Percentiles rank a stretch among this genome's conserved stretches.
Conservation (phyloP, 2,329 filamentous ascomycete species). For the Verticillium isaacii region DNA sequence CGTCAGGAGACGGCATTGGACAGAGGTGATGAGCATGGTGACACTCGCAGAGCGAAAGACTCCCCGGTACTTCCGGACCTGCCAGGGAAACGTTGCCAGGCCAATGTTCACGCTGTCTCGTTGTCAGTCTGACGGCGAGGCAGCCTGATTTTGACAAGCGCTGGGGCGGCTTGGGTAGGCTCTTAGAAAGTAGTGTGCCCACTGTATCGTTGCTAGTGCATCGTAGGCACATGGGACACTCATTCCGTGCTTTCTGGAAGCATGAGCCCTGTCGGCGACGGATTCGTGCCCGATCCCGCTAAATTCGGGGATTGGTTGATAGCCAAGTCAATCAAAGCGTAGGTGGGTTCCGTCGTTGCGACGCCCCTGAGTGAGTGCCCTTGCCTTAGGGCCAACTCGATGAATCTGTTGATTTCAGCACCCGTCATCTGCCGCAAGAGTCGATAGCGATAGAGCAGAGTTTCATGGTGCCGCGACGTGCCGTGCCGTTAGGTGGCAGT, state of each 20-base stretch:
- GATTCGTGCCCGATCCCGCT: slow-evolving; percentile 6
- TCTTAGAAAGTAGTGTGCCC: not conserved
- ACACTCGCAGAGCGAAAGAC: not conserved
- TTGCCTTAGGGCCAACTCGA: not conserved
- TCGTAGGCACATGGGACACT: slow-evolving; percentile 1
- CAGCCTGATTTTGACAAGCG: not conserved
- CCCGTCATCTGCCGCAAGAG: too few species aligned
- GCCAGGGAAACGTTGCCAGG: not conserved
- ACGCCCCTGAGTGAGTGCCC: not conserved
- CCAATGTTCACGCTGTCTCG: not conserved
- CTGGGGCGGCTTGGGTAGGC: not conserved
- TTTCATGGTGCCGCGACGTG: not conserved
- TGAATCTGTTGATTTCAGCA: not conserved
- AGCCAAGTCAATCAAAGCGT: not conserved
- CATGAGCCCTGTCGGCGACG: slow-evolving; percentile 3
- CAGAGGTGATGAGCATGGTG: not conserved
- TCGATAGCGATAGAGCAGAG: not conserved
- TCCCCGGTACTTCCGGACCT: not conserved
- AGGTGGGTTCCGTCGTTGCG: not conserved
- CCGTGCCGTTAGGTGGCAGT: not conserved
- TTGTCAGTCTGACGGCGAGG: not conserved
- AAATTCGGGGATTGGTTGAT: slow-evolving; percentile 7
- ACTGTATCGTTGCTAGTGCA: not conserved
- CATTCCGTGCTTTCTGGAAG: slow-evolving; percentile 11
- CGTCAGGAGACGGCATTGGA: not conserved